Evolutionary conservation across 2,329 filamentous ascomycete genomes (phyloP), one percentile per base, ranked within the genome.

Genomic region (Byssochlamys sp.): DNA sequence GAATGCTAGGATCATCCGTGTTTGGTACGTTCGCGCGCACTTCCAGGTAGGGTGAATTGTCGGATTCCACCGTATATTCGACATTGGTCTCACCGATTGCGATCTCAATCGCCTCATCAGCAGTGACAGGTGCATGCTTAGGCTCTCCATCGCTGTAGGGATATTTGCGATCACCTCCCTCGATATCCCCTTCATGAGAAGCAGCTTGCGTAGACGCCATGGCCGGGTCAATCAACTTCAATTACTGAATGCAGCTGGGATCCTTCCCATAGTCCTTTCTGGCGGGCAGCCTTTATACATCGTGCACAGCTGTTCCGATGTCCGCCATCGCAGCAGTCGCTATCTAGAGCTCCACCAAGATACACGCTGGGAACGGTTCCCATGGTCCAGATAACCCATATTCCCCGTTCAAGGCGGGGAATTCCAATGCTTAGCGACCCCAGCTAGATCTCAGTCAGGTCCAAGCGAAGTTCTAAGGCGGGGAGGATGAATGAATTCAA

Each of bases 1-100:
- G 66, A 56, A 66, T 62, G 12, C 35, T 57, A 24, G 67, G 65
- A 29, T 70, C 66, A 19, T 68, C 67, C 4, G 62, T 69, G 50
- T 68, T 67, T 14, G 67, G 65, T 4, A 69, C 68, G 39, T 61
- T 59, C 52, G 60, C 60, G 11, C 60, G 58, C 25, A 61, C 60
- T 24, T 61, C 58, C 12, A 54, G 55, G 27, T 59, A 61, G 6
- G 60, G 59, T 11, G 58, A 61, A 24, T 61, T 57, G 12, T 61
- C 60, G 5, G 54, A 56, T 51, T 59, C 57, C 6, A 59, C 56
- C 28, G 57, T 65, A 27, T 64, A 65, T 12, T 61, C 58, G 51
- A 59, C 57, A 29, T 56, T 58, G 49, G 58, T 60, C 45, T 61
- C 62, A 3, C 60, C 63, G 51, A 64, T 63, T 48, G 63, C 63